These are phyloP conservation scores for Plasmodium coatneyi DNA, from an alignment of 169 alveolate species.

Conservation along the genomic window DNA sequence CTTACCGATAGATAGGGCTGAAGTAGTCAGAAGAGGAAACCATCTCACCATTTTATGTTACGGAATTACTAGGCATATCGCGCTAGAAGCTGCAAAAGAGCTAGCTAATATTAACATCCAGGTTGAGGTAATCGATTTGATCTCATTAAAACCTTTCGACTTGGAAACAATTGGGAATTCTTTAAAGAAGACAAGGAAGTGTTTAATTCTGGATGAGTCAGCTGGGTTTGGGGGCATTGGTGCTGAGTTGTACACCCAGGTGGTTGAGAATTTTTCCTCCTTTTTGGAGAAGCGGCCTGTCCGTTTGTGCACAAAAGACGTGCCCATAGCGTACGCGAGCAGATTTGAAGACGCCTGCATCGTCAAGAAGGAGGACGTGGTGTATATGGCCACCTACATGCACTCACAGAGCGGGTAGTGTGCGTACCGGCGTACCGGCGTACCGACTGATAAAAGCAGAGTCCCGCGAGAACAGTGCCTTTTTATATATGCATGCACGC, in stretches of 20 bases:
- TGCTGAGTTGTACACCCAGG: slow-evolving; percentile 87
- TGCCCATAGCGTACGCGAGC: slow-evolving; percentile 81
- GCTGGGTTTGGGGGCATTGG: slow-evolving; percentile 94
- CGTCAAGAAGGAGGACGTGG: slow-evolving; percentile 78
- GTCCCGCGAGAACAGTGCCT: neutral
- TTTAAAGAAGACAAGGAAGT: slow-evolving; percentile 89
- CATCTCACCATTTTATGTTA: slow-evolving; percentile 90
- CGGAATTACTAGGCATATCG: slow-evolving; percentile 88
- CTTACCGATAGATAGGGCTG: slow-evolving; percentile 92
- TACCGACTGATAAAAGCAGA: neutral
- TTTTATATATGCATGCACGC: neutral
- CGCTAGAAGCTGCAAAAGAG: slow-evolving; percentile 90
- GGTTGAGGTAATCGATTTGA: slow-evolving; percentile 92
- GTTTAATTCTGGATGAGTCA: slow-evolving; percentile 93
- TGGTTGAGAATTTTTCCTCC: slow-evolving; percentile 79
- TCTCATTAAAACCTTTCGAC: slow-evolving; percentile 92
- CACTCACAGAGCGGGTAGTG: slow-evolving; percentile 50
- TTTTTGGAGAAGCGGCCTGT: slow-evolving; percentile 75
- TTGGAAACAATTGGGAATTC: slow-evolving; percentile 87
- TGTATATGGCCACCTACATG: slow-evolving; percentile 77
- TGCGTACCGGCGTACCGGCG: neutral
- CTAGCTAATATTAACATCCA: slow-evolving; percentile 85
- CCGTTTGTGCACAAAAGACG: slow-evolving; percentile 80
- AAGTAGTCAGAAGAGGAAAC: slow-evolving; percentile 88
- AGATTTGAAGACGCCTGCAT: slow-evolving; percentile 80